A percentile compares a stretch with the other conserved stretches of the same genome.
Conservation (phyloP, 108 stramenopile genomes). For the Cylindrotheca fusiformis region DNA sequence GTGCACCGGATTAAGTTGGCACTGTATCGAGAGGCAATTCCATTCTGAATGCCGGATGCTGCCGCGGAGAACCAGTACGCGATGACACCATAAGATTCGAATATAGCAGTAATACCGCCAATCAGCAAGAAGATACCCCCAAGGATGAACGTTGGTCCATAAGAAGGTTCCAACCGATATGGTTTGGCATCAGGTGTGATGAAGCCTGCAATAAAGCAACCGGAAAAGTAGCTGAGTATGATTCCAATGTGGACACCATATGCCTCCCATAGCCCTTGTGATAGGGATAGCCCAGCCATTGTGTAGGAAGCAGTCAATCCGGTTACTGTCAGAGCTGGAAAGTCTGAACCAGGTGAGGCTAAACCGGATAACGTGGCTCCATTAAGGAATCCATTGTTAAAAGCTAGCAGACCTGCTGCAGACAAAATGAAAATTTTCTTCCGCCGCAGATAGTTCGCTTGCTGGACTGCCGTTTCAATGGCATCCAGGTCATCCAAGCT, state of each 20-base stretch:
- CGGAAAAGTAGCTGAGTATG: conserved; percentile 34
- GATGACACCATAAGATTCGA: conserved; percentile 1
- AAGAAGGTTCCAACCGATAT: conserved; percentile 33
- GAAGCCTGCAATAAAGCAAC: conserved; percentile 24
- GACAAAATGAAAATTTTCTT: background rate
- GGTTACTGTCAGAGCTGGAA: conserved; percentile 2
- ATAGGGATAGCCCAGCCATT: conserved; percentile 20
- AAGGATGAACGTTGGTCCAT: conserved; percentile 46
- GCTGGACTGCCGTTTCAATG: background rate
- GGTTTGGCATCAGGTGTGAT: conserved; percentile 37
- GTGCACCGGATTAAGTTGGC: conserved; percentile 45
- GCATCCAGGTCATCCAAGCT: too few relatives aligned
- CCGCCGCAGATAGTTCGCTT: background rate
- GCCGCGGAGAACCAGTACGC: conserved; percentile 37
- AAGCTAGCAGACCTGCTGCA: conserved; percentile 5
- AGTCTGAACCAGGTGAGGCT: background rate
- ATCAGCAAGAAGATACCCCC: conserved; percentile 26
- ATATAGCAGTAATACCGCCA: conserved; percentile 11
- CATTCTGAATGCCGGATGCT: conserved; percentile 46
- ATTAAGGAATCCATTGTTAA: conserved; percentile 12
- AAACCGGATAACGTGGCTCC: conserved; percentile 6
- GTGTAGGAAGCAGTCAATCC: conserved; percentile 38
- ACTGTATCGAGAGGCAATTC: conserved; percentile 42
- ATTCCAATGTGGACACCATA: conserved; percentile 19
- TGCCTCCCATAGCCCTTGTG: conserved; percentile 5